Evolutionary conservation across 352 stramenopile species (phyloP), one percentile per base, ranked within the genome.

Genomic region (Globisporangium alternatum): DNA sequence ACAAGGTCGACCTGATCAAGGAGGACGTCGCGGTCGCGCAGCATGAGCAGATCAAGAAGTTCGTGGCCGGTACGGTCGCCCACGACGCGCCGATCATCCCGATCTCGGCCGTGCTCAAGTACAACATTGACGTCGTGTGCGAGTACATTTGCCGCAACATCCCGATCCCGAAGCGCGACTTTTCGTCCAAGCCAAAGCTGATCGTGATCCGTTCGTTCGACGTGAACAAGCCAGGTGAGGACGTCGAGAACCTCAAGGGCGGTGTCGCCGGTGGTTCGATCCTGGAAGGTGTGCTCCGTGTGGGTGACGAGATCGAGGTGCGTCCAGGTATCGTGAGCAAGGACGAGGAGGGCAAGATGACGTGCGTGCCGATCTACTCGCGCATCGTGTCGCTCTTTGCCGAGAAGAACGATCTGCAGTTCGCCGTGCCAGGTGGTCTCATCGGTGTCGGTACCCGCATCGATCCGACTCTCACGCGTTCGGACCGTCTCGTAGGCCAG

Each of bases 121-220:
- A 99, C 88, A 99, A 99, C 80, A 98, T 99, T 66, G 98, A 99
- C 77, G 90, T 99, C 8, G 96, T 99, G 7, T 99, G 97, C 78
- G 97, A 99, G 86, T 99, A 99, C 88, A 97, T 99, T 72, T 97
- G 97, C 66, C 95, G 97, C 70, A 98, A 99, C 78, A 99, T 99
- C 64, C 98, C 98, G 35, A 89, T 99, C 52, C 98, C 98, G n/a
- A 87, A 90, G 64, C 85, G 98, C 54, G 97, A 99, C 82, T 99
- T 99, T 78, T 98, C 96, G 15, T 97, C 82, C 47, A 96, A 96
- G 57, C 97, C 98, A 12, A 96, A 98, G 69, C 88, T 99, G 10
- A 99, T 99, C 75, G 97, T 99, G 51, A 99, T 99, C 71, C 97
- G 98, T 73, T 99, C 95, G 56, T 99, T 99, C 76, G 98, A 99